Evolutionary conservation across 805 yeast genomes (phyloP), one percentile per base, ranked within the genome.

Genomic region (Kluyveromyces nonfermentans): DNA sequence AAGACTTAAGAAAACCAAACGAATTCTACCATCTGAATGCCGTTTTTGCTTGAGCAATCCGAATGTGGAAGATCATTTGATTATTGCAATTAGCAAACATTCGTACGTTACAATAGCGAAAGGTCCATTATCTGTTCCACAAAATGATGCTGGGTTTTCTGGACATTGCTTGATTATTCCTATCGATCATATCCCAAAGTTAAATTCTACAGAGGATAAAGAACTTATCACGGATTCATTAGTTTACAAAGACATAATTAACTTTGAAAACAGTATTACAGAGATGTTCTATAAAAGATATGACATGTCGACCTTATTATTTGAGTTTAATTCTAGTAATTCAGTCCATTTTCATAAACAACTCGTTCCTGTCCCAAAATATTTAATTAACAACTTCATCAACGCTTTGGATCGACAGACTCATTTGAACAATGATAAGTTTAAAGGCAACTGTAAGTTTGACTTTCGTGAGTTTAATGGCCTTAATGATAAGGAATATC

Each of bases 91-190:
- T 42, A 90, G 85, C 0, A 72, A 73, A 10, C 67, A 69, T 37
- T 64, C 78, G 0, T 88, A 87, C 57, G 41, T 88, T 45, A 81
- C 96, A 0, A 70, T 80, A 14, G 94, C 95, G 0, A 87, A 84
- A 56, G 97, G 97, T 0, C 96, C 97, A 0, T 62, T 88, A 16
- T 75, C 85, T 1, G 62, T 71, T 21, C 75, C 81, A 1, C 66
- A 67, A 12, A 63, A 65, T 3, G 62, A 73, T 3, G 64, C 72
- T 55, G 65, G 68, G 7, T 80, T 85, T 54, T 76, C 94, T 0
- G 96, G 94, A 0, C 96, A 88, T 66, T 85, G 85, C 18, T 67
- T 88, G 35, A 71, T 89, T 7, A 77, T 87, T 10, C 94, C 96
- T 0, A 74, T 89, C 16, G 78, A 80, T 17, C 97, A 88, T 58